Evolutionary conservation across 2,329 filamentous ascomycete species (phyloP), one percentile per base, ranked within the genome.

Genomic region (Venturia aucupariae): DNA sequence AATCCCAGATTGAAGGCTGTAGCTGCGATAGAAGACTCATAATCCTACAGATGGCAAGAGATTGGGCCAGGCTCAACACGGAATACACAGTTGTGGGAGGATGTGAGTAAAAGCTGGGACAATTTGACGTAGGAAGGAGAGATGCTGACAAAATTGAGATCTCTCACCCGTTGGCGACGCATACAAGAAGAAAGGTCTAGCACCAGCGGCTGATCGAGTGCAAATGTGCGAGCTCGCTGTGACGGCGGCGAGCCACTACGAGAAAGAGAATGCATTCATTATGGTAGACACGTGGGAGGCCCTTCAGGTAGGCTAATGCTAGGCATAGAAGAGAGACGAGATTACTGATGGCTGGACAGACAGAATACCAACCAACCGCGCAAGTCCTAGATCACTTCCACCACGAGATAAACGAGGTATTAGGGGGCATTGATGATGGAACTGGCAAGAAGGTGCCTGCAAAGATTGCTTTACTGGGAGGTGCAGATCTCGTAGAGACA

Each of bases 121-220:
- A 41, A 32, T 19, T 13, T 6, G 27, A 35, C 22, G 41, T 24
- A 39, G 24, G 42, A 15, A 30, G n/a, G 24, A 19, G 22, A 32
- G 32, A 57, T 60, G 30, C 35, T 59, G 38, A 41, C 44, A 19
- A n/a, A 35, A 1, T 15, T 27, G n/a, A 65, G 48, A 62, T 15
- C 60, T 67, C n/a, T 66, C 57, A 15, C 65, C 64, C 17, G 66
- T 67, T 24, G 65, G 65, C 35, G 66, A 67, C 35, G 65, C 65
- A 17, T 67, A 67, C 65, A 67, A 65, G 59, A 67, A 67, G 57
- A 64, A 63, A 38, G 66, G 66, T 32, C 62, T 67, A n/a, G 66
- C 65, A 19, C 22, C 48, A 24, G 66, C 61, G 15, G 35, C 48
- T 4, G 39, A 67, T 55, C 64, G 66, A 15, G 35, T 67, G 11